phyloP scores from a whole-genome alignment of 257 asterid genomes.

The Jaltomata sinuosa region DNA sequence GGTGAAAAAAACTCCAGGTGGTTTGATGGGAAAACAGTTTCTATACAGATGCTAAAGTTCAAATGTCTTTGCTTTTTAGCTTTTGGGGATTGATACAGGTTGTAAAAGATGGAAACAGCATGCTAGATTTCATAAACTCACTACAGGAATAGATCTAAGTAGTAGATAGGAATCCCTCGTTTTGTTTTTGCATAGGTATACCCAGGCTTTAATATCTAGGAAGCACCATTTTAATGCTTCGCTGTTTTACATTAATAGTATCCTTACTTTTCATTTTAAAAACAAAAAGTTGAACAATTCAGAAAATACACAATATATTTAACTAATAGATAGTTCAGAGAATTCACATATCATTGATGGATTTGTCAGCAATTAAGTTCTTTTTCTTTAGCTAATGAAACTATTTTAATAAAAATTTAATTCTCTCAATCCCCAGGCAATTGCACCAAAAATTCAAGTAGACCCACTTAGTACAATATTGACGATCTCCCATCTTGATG shows the following conservation, averaged over 20 bases:
- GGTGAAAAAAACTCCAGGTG: background rate
- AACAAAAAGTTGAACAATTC: background rate
- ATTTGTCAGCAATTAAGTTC: background rate
- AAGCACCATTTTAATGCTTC: background rate
- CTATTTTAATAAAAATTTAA: background rate
- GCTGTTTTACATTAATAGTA: background rate
- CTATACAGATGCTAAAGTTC: background rate
- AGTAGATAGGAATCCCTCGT: background rate
- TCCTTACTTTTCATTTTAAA: background rate
- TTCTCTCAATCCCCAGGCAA: background rate
- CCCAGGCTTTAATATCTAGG: background rate
- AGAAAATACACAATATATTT: background rate
- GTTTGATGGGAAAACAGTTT: background rate
- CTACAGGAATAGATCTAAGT: background rate
- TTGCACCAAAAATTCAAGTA: background rate
- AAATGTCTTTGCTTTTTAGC: background rate
- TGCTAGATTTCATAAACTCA: background rate
- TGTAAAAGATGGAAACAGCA: background rate
- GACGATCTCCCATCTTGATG: background rate
- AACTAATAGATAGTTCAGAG: background rate
- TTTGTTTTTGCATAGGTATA: background rate
- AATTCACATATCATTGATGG: background rate
- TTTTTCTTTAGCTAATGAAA: background rate
- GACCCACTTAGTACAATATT: background rate
- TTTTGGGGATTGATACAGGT: background rate